Percentiles rank a stretch among this genome's conserved stretches.
Conservation (phyloP, 1,139 yeast genomes). For the Candida mesenterica region DNA sequence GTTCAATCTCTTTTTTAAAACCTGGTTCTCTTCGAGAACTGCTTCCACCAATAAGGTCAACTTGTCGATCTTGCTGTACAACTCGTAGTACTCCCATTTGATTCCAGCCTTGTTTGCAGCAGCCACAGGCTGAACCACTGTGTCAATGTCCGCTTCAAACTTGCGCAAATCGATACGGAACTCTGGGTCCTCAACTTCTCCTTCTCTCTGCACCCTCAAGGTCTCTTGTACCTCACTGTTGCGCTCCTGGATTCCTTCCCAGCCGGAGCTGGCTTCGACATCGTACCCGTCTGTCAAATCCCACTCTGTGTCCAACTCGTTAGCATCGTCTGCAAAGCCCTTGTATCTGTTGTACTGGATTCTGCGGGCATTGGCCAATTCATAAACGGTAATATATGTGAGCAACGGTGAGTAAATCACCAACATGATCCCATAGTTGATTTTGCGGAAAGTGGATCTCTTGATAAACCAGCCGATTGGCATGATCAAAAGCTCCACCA, state of each 20-base stretch:
- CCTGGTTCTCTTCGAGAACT: slow-evolving; percentile 44
- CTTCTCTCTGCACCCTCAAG: slow-evolving; percentile 51
- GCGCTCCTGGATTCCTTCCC: slow-evolving; percentile 41
- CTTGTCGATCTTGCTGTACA: slow-evolving; percentile 50
- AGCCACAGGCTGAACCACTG: slow-evolving; percentile 55
- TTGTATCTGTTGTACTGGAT: slow-evolving; percentile 68
- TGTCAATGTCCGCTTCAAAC: slow-evolving; percentile 50
- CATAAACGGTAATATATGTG: slow-evolving; percentile 58
- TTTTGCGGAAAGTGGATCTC: slow-evolving; percentile 24
- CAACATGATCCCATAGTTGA: slow-evolving; percentile 58
- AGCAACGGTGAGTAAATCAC: slow-evolving; percentile 69
- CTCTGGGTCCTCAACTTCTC: slow-evolving; percentile 72
- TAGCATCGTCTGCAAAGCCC: slow-evolving; percentile 74
- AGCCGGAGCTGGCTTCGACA: slow-evolving; percentile 33
- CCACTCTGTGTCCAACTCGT: slow-evolving; percentile 79
- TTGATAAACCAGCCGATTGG: slow-evolving; percentile 34
- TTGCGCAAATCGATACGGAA: slow-evolving; percentile 49
- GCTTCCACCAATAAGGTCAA: slow-evolving; percentile 41
- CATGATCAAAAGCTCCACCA: slow-evolving; percentile 56
- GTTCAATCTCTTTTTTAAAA: slow-evolving; percentile 24
- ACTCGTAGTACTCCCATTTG: slow-evolving; percentile 63
- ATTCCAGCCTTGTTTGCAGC: slow-evolving; percentile 56
- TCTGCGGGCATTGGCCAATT: slow-evolving; percentile 64
- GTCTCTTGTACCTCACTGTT: slow-evolving; percentile 38
- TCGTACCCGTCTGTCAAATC: slow-evolving; percentile 77